Percentiles rank a stretch among this genome's conserved stretches.
Evolutionary conservation across 179 eudicot species (phyloP).

Genomic region (Sideroxylon spinosum): DNA sequence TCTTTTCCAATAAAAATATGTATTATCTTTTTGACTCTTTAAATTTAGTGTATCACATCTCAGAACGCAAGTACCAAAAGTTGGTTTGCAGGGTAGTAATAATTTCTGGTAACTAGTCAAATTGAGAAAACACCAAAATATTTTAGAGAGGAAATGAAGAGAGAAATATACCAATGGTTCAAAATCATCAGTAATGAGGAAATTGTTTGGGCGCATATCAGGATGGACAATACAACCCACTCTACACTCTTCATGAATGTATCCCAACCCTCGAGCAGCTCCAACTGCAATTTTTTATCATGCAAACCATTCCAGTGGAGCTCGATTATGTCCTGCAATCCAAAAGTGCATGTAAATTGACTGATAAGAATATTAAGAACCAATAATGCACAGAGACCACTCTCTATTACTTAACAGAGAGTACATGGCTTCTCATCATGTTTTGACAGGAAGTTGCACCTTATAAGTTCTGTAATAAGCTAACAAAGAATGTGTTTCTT

Average conservation of each 20-base stretch:
- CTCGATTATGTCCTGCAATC: constrained; percentile 39
- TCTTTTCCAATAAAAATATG: no score
- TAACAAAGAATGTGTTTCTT: neutral
- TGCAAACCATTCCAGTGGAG: constrained; percentile 55
- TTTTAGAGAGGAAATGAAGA: no score
- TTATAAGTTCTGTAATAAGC: neutral
- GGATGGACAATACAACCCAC: constrained; percentile 87
- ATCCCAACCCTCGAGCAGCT: constrained; percentile 82
- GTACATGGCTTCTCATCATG: neutral
- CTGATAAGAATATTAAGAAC: neutral
- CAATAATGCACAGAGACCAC: neutral
- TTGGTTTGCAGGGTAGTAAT: no score
- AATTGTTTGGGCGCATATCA: constrained; percentile 82
- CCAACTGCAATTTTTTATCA: constrained; percentile 72
- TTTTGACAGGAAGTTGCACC: constrained; percentile 6
- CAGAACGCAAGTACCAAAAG: no score
- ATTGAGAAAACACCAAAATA: neutral
- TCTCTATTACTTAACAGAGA: neutral
- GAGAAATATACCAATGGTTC: constrained; percentile 59
- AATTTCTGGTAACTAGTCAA: no score
- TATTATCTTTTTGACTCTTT: no score
- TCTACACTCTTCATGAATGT: constrained; percentile 86
- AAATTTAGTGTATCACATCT: no score
- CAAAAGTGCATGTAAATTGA: neutral
- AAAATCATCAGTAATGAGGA: constrained; percentile 79